Base-by-base conservation (phyloP, 2,329 filamentous ascomycete species). In the Aspergillus sp. region DNA sequence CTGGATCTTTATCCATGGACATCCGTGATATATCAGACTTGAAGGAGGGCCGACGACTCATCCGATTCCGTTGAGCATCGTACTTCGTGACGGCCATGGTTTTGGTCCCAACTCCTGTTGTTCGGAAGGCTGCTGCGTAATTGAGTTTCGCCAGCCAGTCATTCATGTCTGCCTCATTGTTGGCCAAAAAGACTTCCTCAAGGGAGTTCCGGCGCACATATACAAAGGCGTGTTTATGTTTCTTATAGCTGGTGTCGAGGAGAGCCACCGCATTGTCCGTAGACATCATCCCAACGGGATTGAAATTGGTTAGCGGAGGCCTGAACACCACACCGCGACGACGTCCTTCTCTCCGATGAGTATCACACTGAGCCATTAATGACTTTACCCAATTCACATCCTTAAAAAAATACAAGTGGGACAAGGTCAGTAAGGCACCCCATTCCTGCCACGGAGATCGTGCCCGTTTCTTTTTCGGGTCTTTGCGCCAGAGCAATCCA, bases 401-500 rank as follows among this genome's bases (percentile, higher is more conserved):
- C 57, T 91, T 88, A 79, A 98, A 99, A 74, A 99, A 91, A 73
- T 97, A 99, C 7, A 99, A 83, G 69, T 97, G 93, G 5, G 95
- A 96, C n/a, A 93, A 91, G 0, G 95, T 99, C 30, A 99, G 82
- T 58, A 99, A 89, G 22, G 92, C 95, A 52, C 95, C 95, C 95
- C 95, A 99, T 81, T 99, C 95, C 71, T 97, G 93, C 95, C 95
- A 99, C 1, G 95, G 93, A 11, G 93, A 97, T 44, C 93, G 85
- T 0, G 92, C 89, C 75, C 96, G 96, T 77, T 95, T 93, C 77
- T 93, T 96, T 77, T 96, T 97, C 1, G 83, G 79, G 63, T 96
- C 92, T 72, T 99, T 99, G 45, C 95, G 87, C 95, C 95, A 99
- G 33, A 99, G 74, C 2, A 96, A 79, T 4, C 95, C 95, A 50